Percentiles rank a stretch among this genome's conserved stretches.
These are phyloP conservation scores for Hippophae tibetana DNA, from an alignment of 306 rosid species.

Conservation along the genomic window DNA sequence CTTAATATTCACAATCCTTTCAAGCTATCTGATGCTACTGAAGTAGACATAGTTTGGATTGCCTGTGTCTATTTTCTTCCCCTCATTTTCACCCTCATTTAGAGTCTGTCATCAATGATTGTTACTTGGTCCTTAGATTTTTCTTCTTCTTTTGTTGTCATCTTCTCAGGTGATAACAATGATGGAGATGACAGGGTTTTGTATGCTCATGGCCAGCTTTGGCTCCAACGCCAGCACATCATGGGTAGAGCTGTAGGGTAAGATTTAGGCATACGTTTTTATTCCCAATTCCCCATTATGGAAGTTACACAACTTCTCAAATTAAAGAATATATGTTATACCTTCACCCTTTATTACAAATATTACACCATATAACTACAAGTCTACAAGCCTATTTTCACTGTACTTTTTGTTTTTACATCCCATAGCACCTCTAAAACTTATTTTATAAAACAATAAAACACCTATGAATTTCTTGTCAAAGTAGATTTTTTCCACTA, in stretches of 20 bases:
- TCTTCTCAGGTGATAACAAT: constrained; percentile 74
- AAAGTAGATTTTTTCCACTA: no score
- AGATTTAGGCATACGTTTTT: not conserved
- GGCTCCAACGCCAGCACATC: constrained; percentile 85
- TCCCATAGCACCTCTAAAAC: no score
- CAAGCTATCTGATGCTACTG: no score
- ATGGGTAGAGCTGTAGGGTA: constrained; percentile 98
- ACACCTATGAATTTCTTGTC: no score
- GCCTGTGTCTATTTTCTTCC: not conserved
- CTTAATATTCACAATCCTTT: no score
- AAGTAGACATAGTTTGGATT: no score
- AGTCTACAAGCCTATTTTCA: no score
- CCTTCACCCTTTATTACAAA: no score
- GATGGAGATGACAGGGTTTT: constrained; percentile 82
- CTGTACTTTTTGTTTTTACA: no score
- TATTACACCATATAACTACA: no score
- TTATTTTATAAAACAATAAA: no score
- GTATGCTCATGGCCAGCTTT: constrained; percentile 86
- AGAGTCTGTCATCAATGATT: not conserved
- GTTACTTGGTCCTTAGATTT: not conserved
- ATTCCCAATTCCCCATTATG: not conserved
- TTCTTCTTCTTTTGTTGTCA: constrained; percentile 3
- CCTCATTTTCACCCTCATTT: not conserved
- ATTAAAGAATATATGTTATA: not conserved
- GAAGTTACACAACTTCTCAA: not conserved